A percentile compares a stretch with the other conserved stretches of the same genome.
These are phyloP conservation scores for Cladosporium sp. DNA, from an alignment of 2,329 filamentous ascomycete species.

Conservation along the genomic window DNA sequence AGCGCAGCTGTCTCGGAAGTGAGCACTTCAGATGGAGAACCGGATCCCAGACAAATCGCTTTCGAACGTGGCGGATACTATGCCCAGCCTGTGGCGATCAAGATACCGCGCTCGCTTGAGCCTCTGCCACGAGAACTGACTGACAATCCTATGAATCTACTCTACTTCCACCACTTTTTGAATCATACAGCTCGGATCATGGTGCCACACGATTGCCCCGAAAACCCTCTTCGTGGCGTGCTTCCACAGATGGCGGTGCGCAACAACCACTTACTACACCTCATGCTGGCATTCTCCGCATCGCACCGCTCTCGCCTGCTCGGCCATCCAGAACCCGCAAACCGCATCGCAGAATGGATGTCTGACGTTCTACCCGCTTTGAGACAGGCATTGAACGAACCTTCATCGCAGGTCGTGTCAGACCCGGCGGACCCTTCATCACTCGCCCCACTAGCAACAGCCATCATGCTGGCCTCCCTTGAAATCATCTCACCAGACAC, in stretches of 20 bases:
- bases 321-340: constrained; percentile 67
- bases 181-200: constrained; percentile 72
- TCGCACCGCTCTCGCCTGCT: constrained; percentile 74
- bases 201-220: constrained; percentile 58
- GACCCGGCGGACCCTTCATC: constrained; percentile 57
- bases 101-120: constrained; percentile 54
- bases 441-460: constrained; percentile 70
- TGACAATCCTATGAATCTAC: constrained; percentile 74
- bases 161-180: constrained; percentile 71
- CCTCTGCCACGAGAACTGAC: constrained; percentile 54
- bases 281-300: constrained; percentile 79
- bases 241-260: constrained; percentile 64
- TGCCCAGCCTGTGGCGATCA: constrained; percentile 62
- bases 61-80: constrained; percentile 66
- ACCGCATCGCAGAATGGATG: constrained; percentile 76
- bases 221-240: constrained; percentile 58
- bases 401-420: constrained; percentile 19
- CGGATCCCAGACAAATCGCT: constrained; percentile 39
- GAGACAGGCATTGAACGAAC: constrained; percentile 54
- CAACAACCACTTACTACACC: constrained; percentile 67
- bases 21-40: constrained; percentile 24
- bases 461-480: constrained; percentile 78
- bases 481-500: constrained; percentile 79
- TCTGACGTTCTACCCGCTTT: constrained; percentile 72
- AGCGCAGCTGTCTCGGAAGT: constrained; percentile 28